Conservation (phyloP, 768 basidiomycete species). For the Neoboletus subvelutipes region DNA sequence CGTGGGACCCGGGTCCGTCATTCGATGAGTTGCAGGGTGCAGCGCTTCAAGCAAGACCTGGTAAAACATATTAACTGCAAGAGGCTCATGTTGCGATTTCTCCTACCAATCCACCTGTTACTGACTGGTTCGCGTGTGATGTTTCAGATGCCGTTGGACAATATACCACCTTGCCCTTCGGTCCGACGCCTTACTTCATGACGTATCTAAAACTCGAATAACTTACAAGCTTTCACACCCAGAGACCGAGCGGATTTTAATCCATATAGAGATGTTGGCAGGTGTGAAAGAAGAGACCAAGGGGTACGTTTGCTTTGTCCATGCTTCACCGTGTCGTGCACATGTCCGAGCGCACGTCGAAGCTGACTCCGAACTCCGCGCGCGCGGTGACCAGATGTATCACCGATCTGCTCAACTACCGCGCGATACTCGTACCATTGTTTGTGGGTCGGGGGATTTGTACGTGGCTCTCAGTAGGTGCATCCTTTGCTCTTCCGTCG, state of each 20-base stretch:
- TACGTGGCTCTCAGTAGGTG: conserved; percentile 84
- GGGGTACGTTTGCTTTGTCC: conserved; percentile 5
- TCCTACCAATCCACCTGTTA: not conserved
- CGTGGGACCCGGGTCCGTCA: no score
- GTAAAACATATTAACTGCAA: not conserved
- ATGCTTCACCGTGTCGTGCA: no score
- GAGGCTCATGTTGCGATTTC: not conserved
- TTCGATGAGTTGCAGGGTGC: not conserved
- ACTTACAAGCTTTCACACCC: conserved; percentile 2
- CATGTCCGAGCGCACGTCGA: no score
- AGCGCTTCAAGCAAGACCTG: not conserved
- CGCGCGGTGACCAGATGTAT: no score
- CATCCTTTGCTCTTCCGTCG: conserved; percentile 26
- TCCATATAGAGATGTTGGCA: conserved; percentile 11
- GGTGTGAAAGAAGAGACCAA: conserved; percentile 24
- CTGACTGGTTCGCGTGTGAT: not conserved
- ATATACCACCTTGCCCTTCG: not conserved
- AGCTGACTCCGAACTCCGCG: no score
- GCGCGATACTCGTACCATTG: conserved; percentile 69
- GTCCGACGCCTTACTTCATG: conserved; percentile 15
- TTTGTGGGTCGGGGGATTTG: conserved; percentile 82
- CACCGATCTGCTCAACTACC: conserved; percentile 27
- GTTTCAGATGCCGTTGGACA: conserved; percentile 15
- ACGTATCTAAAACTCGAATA: conserved; percentile 6
- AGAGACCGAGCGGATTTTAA: conserved; percentile 3